Evolutionary conservation across 1,284 basidiomycete genomes (phyloP).

Genomic region (Leccinum idahoense): DNA sequence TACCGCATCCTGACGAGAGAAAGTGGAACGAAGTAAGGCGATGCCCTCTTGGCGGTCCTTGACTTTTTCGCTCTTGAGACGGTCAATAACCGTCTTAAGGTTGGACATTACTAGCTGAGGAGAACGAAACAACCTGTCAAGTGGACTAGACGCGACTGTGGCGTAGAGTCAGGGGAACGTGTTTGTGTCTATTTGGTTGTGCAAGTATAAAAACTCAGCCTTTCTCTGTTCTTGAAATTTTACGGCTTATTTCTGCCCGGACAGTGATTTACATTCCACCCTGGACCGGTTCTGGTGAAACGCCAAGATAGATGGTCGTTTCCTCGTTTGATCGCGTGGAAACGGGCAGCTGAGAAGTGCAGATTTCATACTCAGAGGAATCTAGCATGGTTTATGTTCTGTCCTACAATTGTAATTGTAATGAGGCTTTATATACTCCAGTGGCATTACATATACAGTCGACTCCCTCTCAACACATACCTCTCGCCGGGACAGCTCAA

Average conservation of each 20-base stretch:
- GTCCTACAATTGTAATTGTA: slow-evolving; percentile 24
- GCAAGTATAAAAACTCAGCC: slow-evolving; percentile 21
- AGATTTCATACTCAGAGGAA: slow-evolving; percentile 18
- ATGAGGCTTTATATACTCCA: too few species aligned
- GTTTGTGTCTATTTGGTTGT: slow-evolving; percentile 28
- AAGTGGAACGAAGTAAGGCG: slow-evolving; percentile 50
- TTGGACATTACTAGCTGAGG: slow-evolving; percentile 30
- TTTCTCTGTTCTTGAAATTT: background rate
- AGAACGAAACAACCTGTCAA: slow-evolving; percentile 2
- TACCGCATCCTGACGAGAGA: slow-evolving; percentile 51
- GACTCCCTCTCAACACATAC: too few species aligned
- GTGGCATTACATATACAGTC: too few species aligned
- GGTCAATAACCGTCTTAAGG: slow-evolving; percentile 45
- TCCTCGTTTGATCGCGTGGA: slow-evolving; percentile 44
- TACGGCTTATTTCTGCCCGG: slow-evolving; percentile 68
- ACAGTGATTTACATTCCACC: slow-evolving; percentile 47
- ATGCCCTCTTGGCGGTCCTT: slow-evolving; percentile 72
- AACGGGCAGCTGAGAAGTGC: slow-evolving; percentile 44
- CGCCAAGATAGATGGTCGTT: slow-evolving; percentile 47
- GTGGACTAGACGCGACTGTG: slow-evolving; percentile 11
- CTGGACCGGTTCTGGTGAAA: slow-evolving; percentile 74
- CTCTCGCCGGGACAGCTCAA: too few species aligned
- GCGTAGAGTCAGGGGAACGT: slow-evolving; percentile 5
- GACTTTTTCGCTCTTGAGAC: slow-evolving; percentile 61
- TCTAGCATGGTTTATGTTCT: slow-evolving; percentile 32